Evolutionary conservation across 139 green algal genomes (phyloP).

Genomic region (Parachlorella kessleri): DNA sequence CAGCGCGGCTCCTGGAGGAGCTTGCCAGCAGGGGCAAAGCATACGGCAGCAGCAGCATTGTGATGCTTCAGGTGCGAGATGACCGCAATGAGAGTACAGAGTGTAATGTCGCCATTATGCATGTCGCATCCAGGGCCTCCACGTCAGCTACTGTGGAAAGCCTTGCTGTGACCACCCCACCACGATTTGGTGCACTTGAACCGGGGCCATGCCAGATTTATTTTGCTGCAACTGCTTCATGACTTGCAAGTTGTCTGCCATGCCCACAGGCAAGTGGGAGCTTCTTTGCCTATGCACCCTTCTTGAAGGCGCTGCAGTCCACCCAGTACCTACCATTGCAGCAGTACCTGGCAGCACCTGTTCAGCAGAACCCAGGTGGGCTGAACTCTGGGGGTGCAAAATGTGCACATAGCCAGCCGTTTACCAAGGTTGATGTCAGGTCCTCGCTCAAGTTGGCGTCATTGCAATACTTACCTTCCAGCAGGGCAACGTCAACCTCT

Average conservation of each 20-base stretch:
- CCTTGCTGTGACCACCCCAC: background rate
- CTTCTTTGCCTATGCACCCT: conserved; percentile 80
- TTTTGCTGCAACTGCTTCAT: background rate
- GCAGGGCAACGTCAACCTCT: too few relatives aligned
- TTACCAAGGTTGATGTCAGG: too few relatives aligned
- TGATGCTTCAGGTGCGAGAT: too few relatives aligned
- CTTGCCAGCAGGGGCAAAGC: too few relatives aligned
- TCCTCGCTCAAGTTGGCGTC: too few relatives aligned
- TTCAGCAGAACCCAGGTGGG: background rate
- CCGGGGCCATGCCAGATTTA: background rate
- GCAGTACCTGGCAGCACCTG: conserved; percentile 31
- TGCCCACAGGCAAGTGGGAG: conserved; percentile 51
- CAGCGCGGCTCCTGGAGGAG: background rate
- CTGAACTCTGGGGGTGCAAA: too few relatives aligned
- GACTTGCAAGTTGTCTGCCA: conserved; percentile 11
- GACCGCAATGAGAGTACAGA: background rate
- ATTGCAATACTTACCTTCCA: too few relatives aligned
- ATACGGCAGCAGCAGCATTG: too few relatives aligned
- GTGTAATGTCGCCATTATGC: background rate
- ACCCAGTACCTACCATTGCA: conserved; percentile 33
- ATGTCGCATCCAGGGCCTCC: background rate
- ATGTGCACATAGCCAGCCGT: too few relatives aligned
- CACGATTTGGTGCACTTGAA: background rate
- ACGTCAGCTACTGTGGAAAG: background rate
- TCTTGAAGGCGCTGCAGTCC: conserved; percentile 73